Evolutionary conservation across 345 rosid genomes (phyloP).

Genomic region (Aquilaria malaccensis): DNA sequence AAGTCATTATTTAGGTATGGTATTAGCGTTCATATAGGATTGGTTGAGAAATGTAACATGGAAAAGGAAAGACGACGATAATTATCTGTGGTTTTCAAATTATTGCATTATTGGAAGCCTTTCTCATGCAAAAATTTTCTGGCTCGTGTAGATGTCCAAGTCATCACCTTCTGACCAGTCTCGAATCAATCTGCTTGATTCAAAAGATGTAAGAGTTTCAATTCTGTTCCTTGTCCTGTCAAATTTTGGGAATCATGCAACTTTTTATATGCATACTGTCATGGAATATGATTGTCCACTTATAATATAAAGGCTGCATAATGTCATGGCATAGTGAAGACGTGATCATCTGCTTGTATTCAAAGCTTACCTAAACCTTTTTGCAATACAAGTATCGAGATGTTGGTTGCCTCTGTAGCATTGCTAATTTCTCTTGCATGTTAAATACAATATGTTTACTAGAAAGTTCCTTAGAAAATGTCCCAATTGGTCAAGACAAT

Average conservation of each 20-base stretch:
- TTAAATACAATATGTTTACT: too few relatives aligned
- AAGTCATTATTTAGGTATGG: too few relatives aligned
- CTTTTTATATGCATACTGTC: neutral
- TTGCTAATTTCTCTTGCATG: too few relatives aligned
- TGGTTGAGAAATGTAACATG: neutral
- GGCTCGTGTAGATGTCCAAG: constrained; percentile 75
- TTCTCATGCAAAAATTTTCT: neutral
- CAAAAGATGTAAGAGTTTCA: constrained; percentile 68
- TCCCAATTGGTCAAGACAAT: too few relatives aligned
- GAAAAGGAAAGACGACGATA: neutral
- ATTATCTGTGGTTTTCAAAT: too few relatives aligned
- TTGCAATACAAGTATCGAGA: too few relatives aligned
- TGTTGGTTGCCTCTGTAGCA: too few relatives aligned
- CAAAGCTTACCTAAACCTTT: too few relatives aligned
- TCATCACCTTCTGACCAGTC: constrained; percentile 93
- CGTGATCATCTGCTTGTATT: too few relatives aligned
- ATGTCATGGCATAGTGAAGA: neutral
- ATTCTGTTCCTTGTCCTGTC: constrained; percentile 8
- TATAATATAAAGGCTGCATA: neutral
- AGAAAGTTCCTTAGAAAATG: too few relatives aligned
- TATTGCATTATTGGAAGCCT: too few relatives aligned
- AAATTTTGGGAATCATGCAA: neutral
- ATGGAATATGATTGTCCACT: neutral
- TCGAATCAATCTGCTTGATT: constrained; percentile 88
- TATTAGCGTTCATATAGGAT: too few relatives aligned